A percentile compares a stretch with the other conserved stretches of the same genome.
phyloP scores from a whole-genome alignment of 2,329 filamentous ascomycete species.

The Aspergillus pseudotamarii region DNA sequence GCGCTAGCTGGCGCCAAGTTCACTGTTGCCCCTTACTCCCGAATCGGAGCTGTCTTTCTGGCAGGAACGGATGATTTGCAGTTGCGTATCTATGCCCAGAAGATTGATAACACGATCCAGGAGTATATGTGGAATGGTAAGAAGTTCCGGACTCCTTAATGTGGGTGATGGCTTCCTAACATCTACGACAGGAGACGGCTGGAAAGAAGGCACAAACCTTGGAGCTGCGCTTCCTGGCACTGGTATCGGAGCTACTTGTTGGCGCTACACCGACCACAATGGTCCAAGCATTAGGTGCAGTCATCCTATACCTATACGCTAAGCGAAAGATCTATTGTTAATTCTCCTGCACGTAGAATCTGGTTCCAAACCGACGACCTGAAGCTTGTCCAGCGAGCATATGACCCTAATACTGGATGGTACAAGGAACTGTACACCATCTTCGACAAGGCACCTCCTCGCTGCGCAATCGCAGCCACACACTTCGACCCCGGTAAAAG shows the following conservation, averaged over 20 bases:
- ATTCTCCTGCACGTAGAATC: neutral
- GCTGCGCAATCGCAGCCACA: slow-evolving; percentile 10
- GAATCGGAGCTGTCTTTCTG: neutral
- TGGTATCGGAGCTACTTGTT: slow-evolving; percentile 11
- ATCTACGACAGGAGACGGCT: slow-evolving; percentile 3
- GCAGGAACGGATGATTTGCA: neutral
- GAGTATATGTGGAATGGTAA: slow-evolving; percentile 7
- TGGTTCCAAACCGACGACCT: slow-evolving; percentile 6
- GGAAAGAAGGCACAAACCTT: slow-evolving; percentile 12
- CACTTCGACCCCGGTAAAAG: neutral
- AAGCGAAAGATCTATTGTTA: neutral
- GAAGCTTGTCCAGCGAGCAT: slow-evolving; percentile 2
- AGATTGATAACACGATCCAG: slow-evolving; percentile 7
- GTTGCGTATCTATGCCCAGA: slow-evolving; percentile 9
- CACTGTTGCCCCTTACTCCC: slow-evolving; percentile 10
- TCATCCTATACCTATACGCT: neutral
- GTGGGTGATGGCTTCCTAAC: neutral
- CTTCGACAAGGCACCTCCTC: slow-evolving; percentile 3
- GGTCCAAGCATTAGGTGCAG: neutral
- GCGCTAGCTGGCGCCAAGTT: neutral
- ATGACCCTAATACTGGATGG: slow-evolving; percentile 7
- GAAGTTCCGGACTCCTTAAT: neutral
- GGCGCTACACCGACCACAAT: neutral
- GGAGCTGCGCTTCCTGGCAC: slow-evolving; percentile 15
- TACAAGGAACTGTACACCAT: neutral